phyloP scores from a whole-genome alignment of 208 protist genomes.

The Porcisia hertigi region DNA sequence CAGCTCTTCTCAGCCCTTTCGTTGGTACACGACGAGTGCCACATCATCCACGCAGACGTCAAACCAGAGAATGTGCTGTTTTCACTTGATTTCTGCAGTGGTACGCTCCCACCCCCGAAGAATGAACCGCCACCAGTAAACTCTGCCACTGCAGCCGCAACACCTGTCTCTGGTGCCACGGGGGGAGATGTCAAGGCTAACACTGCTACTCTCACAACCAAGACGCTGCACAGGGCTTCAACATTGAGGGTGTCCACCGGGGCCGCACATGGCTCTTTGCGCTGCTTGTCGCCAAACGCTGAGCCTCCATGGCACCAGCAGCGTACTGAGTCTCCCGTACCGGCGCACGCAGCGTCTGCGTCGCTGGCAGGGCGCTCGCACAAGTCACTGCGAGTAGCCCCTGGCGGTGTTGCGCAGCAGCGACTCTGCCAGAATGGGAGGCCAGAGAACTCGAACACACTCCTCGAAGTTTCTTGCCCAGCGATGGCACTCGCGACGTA shows the following conservation, averaged over 20 bases:
- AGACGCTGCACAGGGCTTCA: background rate
- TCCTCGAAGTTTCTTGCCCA: constrained; percentile 14
- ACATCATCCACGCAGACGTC: constrained; percentile 97
- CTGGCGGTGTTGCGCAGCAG: constrained; percentile 14
- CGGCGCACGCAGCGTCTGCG: background rate
- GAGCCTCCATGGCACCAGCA: constrained; percentile 18
- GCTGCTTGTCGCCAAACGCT: background rate
- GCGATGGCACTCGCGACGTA: background rate
- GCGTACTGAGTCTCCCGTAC: constrained; percentile 12
- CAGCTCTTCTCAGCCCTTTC: constrained; percentile 94
- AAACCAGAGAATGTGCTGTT: constrained; percentile 96
- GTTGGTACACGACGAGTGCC: constrained; percentile 84
- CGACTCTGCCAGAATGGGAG: constrained; percentile 9
- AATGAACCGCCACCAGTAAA: background rate
- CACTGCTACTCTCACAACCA: background rate
- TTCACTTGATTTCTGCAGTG: constrained; percentile 54
- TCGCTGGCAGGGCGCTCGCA: constrained; percentile 19
- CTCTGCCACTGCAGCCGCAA: too few relatives aligned
- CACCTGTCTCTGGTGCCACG: background rate
- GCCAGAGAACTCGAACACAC: constrained; percentile 3
- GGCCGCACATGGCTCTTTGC: background rate
- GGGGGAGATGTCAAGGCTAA: background rate
- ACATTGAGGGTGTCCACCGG: background rate
- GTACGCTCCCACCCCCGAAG: constrained; percentile 17
- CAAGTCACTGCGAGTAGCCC: constrained; percentile 19